A percentile compares a stretch with the other conserved stretches of the same genome.
Conservation (phyloP, 2,329 filamentous ascomycete species). For the Didymella segeticola region DNA sequence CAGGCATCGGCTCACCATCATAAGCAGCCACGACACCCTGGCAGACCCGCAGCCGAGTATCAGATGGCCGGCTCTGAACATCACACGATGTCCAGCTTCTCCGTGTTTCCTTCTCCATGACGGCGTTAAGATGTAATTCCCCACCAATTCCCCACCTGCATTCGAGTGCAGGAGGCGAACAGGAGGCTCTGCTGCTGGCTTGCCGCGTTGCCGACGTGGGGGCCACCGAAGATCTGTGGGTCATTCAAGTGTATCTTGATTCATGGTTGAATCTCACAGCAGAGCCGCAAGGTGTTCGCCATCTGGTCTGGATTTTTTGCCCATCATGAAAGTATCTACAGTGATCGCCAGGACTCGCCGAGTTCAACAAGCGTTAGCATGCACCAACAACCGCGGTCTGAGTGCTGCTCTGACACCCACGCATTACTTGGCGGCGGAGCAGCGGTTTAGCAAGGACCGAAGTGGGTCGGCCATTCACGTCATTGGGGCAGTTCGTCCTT, state of each 20-base stretch:
- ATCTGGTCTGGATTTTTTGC: background rate
- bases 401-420: background rate
- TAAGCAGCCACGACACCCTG: background rate
- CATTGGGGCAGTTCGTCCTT: constrained; percentile 11
- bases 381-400: background rate
- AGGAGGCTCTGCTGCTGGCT: constrained; percentile 20
- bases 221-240: constrained; percentile 16
- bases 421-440: constrained; percentile 16
- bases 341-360: constrained; percentile 3
- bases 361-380: constrained; percentile 10
- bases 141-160: constrained; percentile 15
- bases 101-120: constrained; percentile 11
- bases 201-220: constrained; percentile 14
- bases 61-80: background rate
- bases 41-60: background rate
- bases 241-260: constrained; percentile 8
- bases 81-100: constrained; percentile 2
- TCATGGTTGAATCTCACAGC: background rate
- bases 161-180: constrained; percentile 3
- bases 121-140: constrained; percentile 18
- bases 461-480: constrained; percentile 17
- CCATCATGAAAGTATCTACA: background rate
- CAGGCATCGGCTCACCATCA: background rate
- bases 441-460: constrained; percentile 11
- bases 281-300: background rate